Percentiles rank a stretch among this genome's conserved stretches.
These are phyloP conservation scores for Leucosporidium yakuticum DNA, from an alignment of 768 basidiomycete species.

Conservation along the genomic window DNA sequence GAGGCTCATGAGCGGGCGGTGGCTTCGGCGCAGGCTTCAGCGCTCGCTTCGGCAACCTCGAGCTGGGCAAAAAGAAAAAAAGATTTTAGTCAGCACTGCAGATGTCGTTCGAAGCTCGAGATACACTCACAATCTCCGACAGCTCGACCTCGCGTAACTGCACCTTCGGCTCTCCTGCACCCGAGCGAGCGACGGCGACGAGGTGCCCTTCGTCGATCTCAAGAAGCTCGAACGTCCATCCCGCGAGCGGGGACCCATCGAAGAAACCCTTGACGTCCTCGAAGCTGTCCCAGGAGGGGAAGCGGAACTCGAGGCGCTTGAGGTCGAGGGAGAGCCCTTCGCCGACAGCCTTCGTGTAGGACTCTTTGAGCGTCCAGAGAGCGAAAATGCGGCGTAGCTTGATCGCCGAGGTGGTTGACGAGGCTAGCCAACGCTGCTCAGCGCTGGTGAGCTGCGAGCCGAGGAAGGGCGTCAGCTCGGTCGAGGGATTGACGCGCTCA, in stretches of 20 bases:
- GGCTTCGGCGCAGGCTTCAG: too few species aligned
- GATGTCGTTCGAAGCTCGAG: too few species aligned
- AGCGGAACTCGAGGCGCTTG: constrained; percentile 5
- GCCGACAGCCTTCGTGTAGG: constrained; percentile 29
- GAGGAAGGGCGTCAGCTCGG: background rate
- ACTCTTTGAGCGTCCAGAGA: constrained; percentile 34
- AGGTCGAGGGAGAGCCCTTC: constrained; percentile 24
- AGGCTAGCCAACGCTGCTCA: background rate
- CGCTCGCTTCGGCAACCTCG: too few species aligned
- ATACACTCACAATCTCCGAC: too few species aligned
- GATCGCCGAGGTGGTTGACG: fast-evolving
- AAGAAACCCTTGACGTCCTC: background rate
- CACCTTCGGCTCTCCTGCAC: too few species aligned
- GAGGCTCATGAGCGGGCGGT: too few species aligned
- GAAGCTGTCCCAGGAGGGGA: background rate
- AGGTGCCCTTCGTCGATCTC: background rate
- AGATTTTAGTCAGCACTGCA: too few species aligned
- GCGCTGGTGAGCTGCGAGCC: background rate
- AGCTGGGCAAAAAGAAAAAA: too few species aligned
- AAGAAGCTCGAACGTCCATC: background rate
- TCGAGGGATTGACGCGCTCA: too few species aligned
- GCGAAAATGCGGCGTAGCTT: constrained; percentile 13
- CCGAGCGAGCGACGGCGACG: background rate
- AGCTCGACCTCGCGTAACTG: too few species aligned
- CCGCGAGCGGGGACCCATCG: background rate